Evolutionary conservation across 352 stramenopile species (phyloP).

Genomic region (Phytopythium helicoides): DNA sequence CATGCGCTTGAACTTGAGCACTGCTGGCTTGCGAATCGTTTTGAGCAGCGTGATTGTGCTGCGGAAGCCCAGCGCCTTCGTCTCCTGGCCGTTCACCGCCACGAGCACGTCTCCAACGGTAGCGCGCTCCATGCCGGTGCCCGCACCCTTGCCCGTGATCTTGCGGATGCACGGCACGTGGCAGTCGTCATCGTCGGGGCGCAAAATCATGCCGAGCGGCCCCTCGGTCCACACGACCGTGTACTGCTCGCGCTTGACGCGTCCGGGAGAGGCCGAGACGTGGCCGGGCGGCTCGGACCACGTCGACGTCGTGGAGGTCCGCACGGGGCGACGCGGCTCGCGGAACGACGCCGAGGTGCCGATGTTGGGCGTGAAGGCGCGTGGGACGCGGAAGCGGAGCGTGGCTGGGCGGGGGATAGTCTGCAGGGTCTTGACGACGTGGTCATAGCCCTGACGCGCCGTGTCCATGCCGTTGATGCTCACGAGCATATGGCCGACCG

Average conservation of each 20-base stretch:
- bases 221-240: slow-evolving; percentile 86
- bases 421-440: slow-evolving; percentile 79
- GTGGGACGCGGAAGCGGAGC: slow-evolving; percentile 80
- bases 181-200: slow-evolving; percentile 83
- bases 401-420: slow-evolving; percentile 78
- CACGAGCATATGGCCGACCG: slow-evolving; percentile 86
- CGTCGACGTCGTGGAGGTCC: slow-evolving; percentile 41
- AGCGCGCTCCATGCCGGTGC: slow-evolving; percentile 81
- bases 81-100: slow-evolving; percentile 83
- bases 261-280: slow-evolving; percentile 17
- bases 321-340: slow-evolving; percentile 26
- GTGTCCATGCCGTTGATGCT: slow-evolving; percentile 88
- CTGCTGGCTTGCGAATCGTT: slow-evolving; percentile 79
- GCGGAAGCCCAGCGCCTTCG: slow-evolving; percentile 80
- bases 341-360: slow-evolving; percentile 16
- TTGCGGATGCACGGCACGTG: slow-evolving; percentile 88
- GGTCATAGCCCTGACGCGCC: slow-evolving; percentile 81
- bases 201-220: slow-evolving; percentile 83
- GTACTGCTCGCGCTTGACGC: slow-evolving; percentile 71
- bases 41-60: slow-evolving; percentile 85
- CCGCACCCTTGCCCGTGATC: slow-evolving; percentile 82
- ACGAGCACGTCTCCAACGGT: slow-evolving; percentile 79
- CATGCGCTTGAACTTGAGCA: slow-evolving; percentile 90
- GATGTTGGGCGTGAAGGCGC: slow-evolving; percentile 23
- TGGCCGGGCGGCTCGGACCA: slow-evolving; percentile 30